phyloP scores from a whole-genome alignment of 495 filamentous ascomycete species.

The Hyphodiscus hymeniophilus region DNA sequence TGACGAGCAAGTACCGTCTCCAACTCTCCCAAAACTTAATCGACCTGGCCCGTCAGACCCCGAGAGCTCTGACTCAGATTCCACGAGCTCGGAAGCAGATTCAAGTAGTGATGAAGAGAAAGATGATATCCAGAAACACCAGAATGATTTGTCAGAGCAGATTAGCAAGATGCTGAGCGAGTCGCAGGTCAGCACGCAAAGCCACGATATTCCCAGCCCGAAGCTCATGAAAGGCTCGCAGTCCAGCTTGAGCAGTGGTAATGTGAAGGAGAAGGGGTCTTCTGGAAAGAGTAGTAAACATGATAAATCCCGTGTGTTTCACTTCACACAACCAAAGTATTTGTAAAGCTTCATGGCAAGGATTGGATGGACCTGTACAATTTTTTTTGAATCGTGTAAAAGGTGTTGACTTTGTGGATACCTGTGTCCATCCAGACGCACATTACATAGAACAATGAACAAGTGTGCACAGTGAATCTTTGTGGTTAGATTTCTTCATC shows the following conservation, averaged over 20 bases:
- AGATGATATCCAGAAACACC: background rate
- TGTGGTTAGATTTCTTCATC: too few species aligned
- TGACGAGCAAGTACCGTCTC: background rate
- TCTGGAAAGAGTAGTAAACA: too few species aligned
- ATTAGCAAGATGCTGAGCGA: slow-evolving; percentile 1
- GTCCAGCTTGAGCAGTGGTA: background rate
- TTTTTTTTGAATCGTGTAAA: too few species aligned
- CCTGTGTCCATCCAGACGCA: too few species aligned
- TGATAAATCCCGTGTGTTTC: too few species aligned
- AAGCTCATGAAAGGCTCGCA: background rate
- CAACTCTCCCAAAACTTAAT: background rate
- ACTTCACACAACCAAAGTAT: too few species aligned
- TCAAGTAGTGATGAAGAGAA: slow-evolving; percentile 6
- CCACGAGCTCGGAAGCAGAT: background rate
- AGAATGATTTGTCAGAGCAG: slow-evolving; percentile 8
- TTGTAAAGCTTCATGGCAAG: too few species aligned
- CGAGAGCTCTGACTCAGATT: background rate
- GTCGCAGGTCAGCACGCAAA: background rate
- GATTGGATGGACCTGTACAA: too few species aligned
- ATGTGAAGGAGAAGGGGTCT: background rate
- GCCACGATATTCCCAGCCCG: background rate
- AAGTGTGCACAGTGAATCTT: too few species aligned
- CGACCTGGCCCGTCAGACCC: background rate
- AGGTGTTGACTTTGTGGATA: too few species aligned
- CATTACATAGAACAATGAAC: too few species aligned